phyloP scores from a whole-genome alignment of 352 stramenopile genomes.

The Globisporangium irregulare region DNA sequence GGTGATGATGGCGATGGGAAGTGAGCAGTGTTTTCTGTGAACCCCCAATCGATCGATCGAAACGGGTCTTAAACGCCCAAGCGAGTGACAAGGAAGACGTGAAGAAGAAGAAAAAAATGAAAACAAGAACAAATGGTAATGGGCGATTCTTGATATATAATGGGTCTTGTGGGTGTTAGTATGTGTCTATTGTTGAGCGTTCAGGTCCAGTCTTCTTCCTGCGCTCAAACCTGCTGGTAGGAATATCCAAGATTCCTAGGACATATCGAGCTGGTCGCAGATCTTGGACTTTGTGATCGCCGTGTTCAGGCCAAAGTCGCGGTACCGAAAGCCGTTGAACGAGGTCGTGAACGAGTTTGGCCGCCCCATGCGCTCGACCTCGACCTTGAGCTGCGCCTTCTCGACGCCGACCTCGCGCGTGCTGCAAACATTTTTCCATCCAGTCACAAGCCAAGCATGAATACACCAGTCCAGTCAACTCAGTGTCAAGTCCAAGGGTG shows the following conservation, averaged over 20 bases:
- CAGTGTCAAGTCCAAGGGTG: not conserved
- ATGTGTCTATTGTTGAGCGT: not conserved
- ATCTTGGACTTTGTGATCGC: conserved; percentile 79
- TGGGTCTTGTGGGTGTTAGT: conserved; percentile 1
- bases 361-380: conserved; percentile 53
- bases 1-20: not conserved
- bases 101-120: conserved; percentile 12
- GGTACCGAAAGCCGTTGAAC: conserved; percentile 86
- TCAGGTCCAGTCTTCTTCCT: not conserved
- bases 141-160: not conserved
- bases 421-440: conserved; percentile 14
- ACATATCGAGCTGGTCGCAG: conserved; percentile 64
- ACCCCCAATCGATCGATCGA: not conserved
- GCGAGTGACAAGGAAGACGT: conserved; percentile 3
- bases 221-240: not conserved
- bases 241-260: not conserved
- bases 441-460: conserved; percentile 1
- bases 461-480: not conserved
- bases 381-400: conserved; percentile 71
- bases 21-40: not conserved
- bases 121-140: conserved; percentile 11
- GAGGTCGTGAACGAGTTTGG: conserved; percentile 79
- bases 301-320: conserved; percentile 80
- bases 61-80: conserved; percentile 3
- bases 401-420: conserved; percentile 69